Evolutionary conservation across 2,329 filamentous ascomycete genomes (phyloP).

Genomic region (Nemania sp.): DNA sequence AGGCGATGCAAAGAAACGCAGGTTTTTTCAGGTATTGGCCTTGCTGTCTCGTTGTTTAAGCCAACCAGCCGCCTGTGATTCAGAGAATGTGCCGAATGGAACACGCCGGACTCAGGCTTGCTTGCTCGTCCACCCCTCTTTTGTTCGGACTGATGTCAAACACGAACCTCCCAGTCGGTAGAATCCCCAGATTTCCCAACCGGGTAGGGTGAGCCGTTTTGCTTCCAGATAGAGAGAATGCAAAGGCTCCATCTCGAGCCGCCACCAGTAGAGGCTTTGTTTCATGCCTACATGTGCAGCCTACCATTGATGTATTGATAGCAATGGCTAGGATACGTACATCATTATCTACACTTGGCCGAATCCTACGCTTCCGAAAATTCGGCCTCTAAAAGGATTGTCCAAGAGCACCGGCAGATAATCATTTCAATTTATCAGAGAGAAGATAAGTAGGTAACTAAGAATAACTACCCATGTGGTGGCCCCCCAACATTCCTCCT

Average conservation of each 20-base stretch:
- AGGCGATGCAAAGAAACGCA: constrained; percentile 28
- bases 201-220: constrained; percentile 7
- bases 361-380: neutral
- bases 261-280: neutral
- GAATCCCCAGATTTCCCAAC: constrained; percentile 14
- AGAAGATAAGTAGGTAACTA: constrained; percentile 9
- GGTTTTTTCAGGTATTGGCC: constrained; percentile 22
- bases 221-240: constrained; percentile 11
- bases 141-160: constrained; percentile 8
- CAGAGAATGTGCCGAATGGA: constrained; percentile 27
- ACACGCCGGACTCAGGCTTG: constrained; percentile 26
- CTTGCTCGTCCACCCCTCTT: constrained; percentile 14
- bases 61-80: constrained; percentile 30
- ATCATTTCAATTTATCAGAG: neutral
- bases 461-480: constrained; percentile 17
- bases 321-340: constrained; percentile 26
- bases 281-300: neutral
- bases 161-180: constrained; percentile 24
- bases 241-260: constrained; percentile 1
- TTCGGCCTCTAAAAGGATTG: constrained; percentile 15
- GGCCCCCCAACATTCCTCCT: constrained; percentile 15
- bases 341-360: neutral
- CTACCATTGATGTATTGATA: constrained; percentile 21
- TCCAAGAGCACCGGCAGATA: neutral
- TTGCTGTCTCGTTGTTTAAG: constrained; percentile 28